A percentile compares a stretch with the other conserved stretches of the same genome.
Conservation (phyloP, 2,329 filamentous ascomycete species). For the Aspergillus neotritici region DNA sequence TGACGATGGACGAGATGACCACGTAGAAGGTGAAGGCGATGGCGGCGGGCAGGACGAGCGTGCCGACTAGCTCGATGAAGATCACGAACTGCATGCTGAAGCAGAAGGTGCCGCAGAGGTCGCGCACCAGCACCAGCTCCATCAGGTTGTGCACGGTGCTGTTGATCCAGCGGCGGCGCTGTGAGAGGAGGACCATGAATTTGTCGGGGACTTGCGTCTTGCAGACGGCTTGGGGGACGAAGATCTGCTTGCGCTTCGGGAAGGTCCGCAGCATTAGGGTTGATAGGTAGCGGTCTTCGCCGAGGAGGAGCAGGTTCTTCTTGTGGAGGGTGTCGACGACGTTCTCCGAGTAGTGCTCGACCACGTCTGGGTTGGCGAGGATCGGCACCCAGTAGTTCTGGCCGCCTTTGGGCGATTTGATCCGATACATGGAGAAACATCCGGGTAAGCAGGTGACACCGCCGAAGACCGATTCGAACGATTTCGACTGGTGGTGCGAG, state of each 20-base stretch:
- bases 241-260: slow-evolving; percentile 97
- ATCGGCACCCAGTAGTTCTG: slow-evolving; percentile 99
- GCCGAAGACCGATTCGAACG: slow-evolving; percentile 96
- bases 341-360: slow-evolving; percentile 99
- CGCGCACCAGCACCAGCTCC: slow-evolving; percentile 90
- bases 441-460: slow-evolving; percentile 97
- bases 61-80: slow-evolving; percentile 90
- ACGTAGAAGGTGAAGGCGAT: slow-evolving; percentile 97
- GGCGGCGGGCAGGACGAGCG: slow-evolving; percentile 87
- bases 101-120: slow-evolving; percentile 97
- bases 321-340: slow-evolving; percentile 97
- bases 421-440: slow-evolving; percentile 99
- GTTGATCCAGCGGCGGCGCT: slow-evolving; percentile 98
- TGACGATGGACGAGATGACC: slow-evolving; percentile 78
- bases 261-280: slow-evolving; percentile 98
- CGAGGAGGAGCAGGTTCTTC: slow-evolving; percentile 87
- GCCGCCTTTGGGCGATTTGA: slow-evolving; percentile 96
- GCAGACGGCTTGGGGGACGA: slow-evolving; percentile 96
- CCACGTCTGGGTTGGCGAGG: slow-evolving; percentile 93
- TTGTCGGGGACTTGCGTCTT: slow-evolving; percentile 94
- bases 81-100: slow-evolving; percentile 99
- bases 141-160: slow-evolving; percentile 98
- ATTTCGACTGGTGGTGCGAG: slow-evolving; percentile 93
- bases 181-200: slow-evolving; percentile 87
- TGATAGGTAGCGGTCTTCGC: slow-evolving; percentile 90